Evolutionary conservation across 208 protist species (phyloP).

Genomic region (Crithidia mellificae): DNA sequence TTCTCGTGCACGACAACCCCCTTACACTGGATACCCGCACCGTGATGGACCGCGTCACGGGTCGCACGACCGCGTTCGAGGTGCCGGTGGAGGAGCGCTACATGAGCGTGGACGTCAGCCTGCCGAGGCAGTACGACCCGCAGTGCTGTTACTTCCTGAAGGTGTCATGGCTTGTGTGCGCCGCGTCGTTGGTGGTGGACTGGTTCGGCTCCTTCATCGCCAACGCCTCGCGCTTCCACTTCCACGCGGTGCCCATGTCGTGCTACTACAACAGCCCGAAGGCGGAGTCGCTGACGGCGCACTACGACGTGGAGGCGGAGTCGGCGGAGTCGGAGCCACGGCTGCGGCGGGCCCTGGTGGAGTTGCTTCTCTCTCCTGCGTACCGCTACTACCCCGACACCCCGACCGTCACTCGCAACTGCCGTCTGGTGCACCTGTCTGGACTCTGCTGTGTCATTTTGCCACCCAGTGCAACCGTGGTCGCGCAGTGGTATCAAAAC

Average conservation of each 20-base stretch:
- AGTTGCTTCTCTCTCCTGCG: conserved; percentile 36
- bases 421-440: conserved; percentile 64
- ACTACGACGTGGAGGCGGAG: conserved; percentile 51
- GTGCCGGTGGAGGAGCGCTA: conserved; percentile 55
- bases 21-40: conserved; percentile 44
- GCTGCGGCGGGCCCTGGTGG: conserved; percentile 51
- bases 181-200: conserved; percentile 63
- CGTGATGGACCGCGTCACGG: conserved; percentile 61
- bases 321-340: conserved; percentile 39
- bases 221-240: conserved; percentile 56
- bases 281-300: conserved; percentile 27
- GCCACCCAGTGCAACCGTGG: conserved; percentile 33
- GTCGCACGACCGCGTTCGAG: conserved; percentile 52
- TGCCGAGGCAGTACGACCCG: conserved; percentile 55
- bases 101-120: conserved; percentile 66
- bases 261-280: conserved; percentile 45
- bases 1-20: conserved; percentile 55
- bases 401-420: conserved; percentile 62
- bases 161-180: conserved; percentile 77
- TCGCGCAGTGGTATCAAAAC: conserved; percentile 84
- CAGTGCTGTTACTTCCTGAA: conserved; percentile 67
- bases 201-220: conserved; percentile 76
- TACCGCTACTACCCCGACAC: conserved; percentile 72
- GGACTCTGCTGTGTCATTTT: conserved; percentile 71
- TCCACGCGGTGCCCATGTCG: conserved; percentile 65